Conservation (phyloP, 1,284 basidiomycete genomes). For the Peniophora sp. region DNA sequence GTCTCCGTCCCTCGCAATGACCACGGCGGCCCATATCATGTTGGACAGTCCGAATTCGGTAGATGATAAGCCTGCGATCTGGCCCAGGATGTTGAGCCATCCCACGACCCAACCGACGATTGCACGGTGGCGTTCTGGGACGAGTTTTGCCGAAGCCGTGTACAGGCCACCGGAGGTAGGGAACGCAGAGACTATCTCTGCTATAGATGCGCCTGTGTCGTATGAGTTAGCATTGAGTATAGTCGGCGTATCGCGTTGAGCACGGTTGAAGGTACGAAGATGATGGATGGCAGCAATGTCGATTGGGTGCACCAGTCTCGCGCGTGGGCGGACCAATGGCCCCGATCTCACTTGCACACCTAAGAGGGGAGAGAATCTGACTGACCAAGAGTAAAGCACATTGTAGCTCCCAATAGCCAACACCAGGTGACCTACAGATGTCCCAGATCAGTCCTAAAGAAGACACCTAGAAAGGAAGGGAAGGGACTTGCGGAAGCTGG, state of each 20-base stretch:
- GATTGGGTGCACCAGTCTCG: no score
- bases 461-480: not conserved
- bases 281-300: no score
- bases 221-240: no score
- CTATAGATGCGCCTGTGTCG: slow-evolving; percentile 53
- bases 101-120: slow-evolving; percentile 72
- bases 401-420: slow-evolving; percentile 69
- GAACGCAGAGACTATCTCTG: slow-evolving; percentile 74
- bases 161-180: slow-evolving; percentile 81
- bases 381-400: slow-evolving; percentile 66
- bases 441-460: not conserved
- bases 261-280: no score
- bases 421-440: slow-evolving; percentile 59
- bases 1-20: slow-evolving; percentile 45
- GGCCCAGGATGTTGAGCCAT: slow-evolving; percentile 85
- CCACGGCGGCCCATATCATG: slow-evolving; percentile 83
- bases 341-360: no score
- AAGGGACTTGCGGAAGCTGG: slow-evolving; percentile 52
- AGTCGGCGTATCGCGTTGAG: no score
- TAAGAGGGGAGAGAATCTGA: not conserved
- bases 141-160: slow-evolving; percentile 73
- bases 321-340: no score
- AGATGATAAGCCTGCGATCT: slow-evolving; percentile 77
- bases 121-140: slow-evolving; percentile 61
- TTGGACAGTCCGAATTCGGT: slow-evolving; percentile 85